Evolutionary conservation across 2,329 filamentous ascomycete species (phyloP), one percentile per base, ranked within the genome.

Genomic region (Anthostomella pinea): DNA sequence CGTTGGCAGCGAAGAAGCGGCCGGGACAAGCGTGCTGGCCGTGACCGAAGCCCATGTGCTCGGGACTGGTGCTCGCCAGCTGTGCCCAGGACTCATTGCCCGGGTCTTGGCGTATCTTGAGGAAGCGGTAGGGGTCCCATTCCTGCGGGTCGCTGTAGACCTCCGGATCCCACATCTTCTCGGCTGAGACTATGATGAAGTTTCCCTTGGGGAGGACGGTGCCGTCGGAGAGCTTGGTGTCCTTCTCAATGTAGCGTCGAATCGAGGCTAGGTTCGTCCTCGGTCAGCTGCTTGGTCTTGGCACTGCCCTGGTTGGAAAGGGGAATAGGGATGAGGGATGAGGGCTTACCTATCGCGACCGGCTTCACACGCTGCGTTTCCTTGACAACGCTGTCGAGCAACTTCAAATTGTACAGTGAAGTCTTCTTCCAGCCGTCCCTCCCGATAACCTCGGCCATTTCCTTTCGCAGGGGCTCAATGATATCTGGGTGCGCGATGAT

Each of bases 401-500:
- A 51, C 25, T 54, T 51, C 38, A 65, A 48, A 8, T 58, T 58
- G 21, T 48, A 47, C 6, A 62, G 45, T 3, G 53, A 44, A 7
- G 40, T 30, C 33, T 52, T 58, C 8, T 45, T 43, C 47, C 51
- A 53, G 15, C 50, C 53, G 2, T 45, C 43, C 11, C 35, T 30
- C 13, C 35, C 30, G 3, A 57, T 37, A 10, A 52, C 41, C 1
- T 44, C 41, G 14, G 55, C 41, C 8, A 70, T 66, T 44, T 74
- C 69, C n/a, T 68, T 53, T 3, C 70, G 61, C 14, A 72, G 45
- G 4, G 59, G 58, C 19, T 68, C 57, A 20, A 69, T 43, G 38
- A 62, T 58, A 33, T 73, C 67, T 0, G 67, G 68, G 10, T 53
- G 46, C 17, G 59, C 46, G 3, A 56, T 56, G 6, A 75, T 51